These are phyloP conservation scores for Lepraria neglecta DNA, from an alignment of 495 filamentous ascomycete genomes.

Conservation along the genomic window DNA sequence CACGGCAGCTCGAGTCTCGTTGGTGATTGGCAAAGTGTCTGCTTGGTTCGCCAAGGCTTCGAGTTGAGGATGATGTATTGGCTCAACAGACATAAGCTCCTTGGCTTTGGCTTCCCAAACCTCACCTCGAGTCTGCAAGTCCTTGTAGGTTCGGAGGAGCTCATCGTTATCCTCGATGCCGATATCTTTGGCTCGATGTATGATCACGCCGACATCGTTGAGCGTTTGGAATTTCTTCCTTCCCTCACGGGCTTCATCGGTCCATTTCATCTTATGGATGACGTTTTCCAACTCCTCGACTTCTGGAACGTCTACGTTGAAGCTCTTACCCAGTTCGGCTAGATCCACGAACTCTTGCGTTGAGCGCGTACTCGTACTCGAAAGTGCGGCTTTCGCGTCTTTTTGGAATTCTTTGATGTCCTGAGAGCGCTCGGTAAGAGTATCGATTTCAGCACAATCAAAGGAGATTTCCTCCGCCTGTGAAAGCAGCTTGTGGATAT, in stretches of 20 bases:
- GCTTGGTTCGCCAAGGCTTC: slow-evolving; percentile 79
- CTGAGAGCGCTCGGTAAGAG: slow-evolving; percentile 79
- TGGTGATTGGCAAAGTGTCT: slow-evolving; percentile 70
- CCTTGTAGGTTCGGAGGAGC: slow-evolving; percentile 65
- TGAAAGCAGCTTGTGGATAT: slow-evolving; percentile 76
- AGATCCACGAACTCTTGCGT: slow-evolving; percentile 81
- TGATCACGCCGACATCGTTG: slow-evolving; percentile 69
- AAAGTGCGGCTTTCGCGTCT: slow-evolving; percentile 63
- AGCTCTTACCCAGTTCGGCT: slow-evolving; percentile 76
- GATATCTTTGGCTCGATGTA: slow-evolving; percentile 66
- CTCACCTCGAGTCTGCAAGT: slow-evolving; percentile 67
- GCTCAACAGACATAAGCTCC: slow-evolving; percentile 83
- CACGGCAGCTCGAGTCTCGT: slow-evolving; percentile 72
- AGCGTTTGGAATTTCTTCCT: slow-evolving; percentile 56
- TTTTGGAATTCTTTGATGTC: slow-evolving; percentile 82
- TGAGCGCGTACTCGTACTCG: slow-evolving; percentile 51
- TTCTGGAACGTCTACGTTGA: slow-evolving; percentile 93
- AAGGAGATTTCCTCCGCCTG: slow-evolving; percentile 86
- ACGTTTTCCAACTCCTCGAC: slow-evolving; percentile 75
- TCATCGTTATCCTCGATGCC: slow-evolving; percentile 72
- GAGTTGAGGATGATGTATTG: slow-evolving; percentile 87
- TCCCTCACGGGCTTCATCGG: slow-evolving; percentile 63
- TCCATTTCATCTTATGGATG: slow-evolving; percentile 83
- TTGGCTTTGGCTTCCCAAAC: slow-evolving; percentile 92
- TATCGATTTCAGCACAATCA: slow-evolving; percentile 86